Evolutionary conservation across 2,329 filamentous ascomycete genomes (phyloP).

Genomic region (Fusarium lyarnte): DNA sequence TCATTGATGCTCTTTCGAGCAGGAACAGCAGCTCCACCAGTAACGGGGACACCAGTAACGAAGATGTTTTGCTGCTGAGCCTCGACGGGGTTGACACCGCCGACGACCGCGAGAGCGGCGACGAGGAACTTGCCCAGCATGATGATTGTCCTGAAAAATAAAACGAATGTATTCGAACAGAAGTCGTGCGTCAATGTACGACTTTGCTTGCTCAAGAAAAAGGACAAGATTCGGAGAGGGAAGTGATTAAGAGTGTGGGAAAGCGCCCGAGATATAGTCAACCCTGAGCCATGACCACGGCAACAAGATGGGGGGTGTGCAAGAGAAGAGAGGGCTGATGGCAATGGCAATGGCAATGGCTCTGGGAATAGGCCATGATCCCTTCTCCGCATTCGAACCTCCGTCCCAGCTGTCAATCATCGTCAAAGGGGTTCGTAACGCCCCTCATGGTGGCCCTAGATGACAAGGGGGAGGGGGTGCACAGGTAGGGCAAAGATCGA

Average conservation of each 20-base stretch:
- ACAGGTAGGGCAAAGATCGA: conserved; percentile 28
- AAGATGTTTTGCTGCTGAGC: conserved; percentile 42
- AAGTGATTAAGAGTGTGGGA: conserved; percentile 14
- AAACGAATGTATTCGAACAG: conserved; percentile 31
- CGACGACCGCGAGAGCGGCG: conserved; percentile 41
- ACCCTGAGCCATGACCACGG: conserved; percentile 24
- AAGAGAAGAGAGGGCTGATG: background rate
- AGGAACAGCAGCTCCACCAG: conserved; percentile 54
- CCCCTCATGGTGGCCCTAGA: conserved; percentile 26
- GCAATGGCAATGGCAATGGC: conserved; percentile 1
- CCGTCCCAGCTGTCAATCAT: conserved; percentile 35
- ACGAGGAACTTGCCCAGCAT: conserved; percentile 36
- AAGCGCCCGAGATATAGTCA: conserved; percentile 28
- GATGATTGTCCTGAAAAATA: conserved; percentile 21
- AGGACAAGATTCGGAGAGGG: conserved; percentile 16
- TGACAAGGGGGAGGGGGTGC: conserved; percentile 38
- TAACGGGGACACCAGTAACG: conserved; percentile 53
- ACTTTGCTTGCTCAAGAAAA: conserved; percentile 29
- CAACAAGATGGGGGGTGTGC: conserved; percentile 16
- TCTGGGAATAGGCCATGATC: conserved; percentile 16
- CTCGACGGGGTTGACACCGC: conserved; percentile 35
- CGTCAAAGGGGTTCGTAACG: conserved; percentile 37
- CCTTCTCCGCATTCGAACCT: conserved; percentile 36
- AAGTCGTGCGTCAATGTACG: conserved; percentile 35
- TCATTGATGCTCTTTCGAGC: conserved; percentile 59